Base-by-base conservation (phyloP, 2,329 filamentous ascomycete species). In the Chaetomiaceae sp. region DNA sequence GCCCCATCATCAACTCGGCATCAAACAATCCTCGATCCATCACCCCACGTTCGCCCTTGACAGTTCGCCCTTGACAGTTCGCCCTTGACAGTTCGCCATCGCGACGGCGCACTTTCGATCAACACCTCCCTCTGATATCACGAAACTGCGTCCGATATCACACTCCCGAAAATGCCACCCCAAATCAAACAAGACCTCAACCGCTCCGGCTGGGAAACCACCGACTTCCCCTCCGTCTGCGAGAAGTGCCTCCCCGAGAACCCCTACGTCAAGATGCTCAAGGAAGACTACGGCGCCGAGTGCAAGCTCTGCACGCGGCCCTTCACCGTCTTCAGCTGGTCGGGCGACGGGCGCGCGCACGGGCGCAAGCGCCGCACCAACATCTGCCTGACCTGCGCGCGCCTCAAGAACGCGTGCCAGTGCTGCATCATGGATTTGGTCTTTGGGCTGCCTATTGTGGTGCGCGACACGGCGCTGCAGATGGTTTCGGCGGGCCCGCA, bases 351-450 rank as follows among this genome's bases (percentile, higher is more conserved):
- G 15, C 89, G 94, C 54, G 94, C 91, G 3, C 79, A 83, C 59
- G 84, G 91, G 23, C 88, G 91, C 58, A 91, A 92, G 70, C 96
- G 95, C 73, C 86, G 89, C 61, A 97, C 92, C 51, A 95, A 89
- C 65, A 95, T 97, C 65, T 99, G 94, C 71, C 79, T 99, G 22
- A 99, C 94, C 37, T 99, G 94, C 76, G 92, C 94, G 20, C 88
- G 94, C 40, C 80, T 97, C 61, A 99, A 99, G 74, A 99, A 99
- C 75, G 97, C 94, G 76, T 99, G 94, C 68, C 94, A 99, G 75
- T 92, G 87, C 73, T 99, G 94, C 76, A 97, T 97, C 90, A 85
- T 99, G 49, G 94, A 99, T 78, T 75, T 99, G 56, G 92, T 89
- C 12, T 99, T 97, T 66, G 95, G 94, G 22, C 78, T 99, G 25